A percentile compares a stretch with the other conserved stretches of the same genome.
These are phyloP conservation scores for Potentilla sterilis DNA, from an alignment of 306 rosid species.

Conservation along the genomic window DNA sequence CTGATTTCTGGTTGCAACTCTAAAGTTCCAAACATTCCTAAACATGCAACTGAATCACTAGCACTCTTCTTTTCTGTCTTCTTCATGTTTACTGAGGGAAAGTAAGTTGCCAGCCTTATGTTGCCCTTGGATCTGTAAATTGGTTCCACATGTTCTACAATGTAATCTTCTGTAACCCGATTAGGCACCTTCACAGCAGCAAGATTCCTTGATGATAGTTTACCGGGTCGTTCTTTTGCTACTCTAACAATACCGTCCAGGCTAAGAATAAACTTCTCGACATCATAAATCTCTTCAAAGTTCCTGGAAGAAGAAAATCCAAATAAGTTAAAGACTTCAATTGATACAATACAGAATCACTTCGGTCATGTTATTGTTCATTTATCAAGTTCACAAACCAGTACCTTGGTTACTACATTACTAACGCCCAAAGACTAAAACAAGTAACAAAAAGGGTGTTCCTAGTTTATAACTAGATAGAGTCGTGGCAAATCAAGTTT, in stretches of 20 bases:
- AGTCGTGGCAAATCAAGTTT: background rate
- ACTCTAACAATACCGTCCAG: slow-evolving; percentile 84
- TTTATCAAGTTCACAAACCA: background rate
- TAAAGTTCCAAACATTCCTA: slow-evolving; percentile 94
- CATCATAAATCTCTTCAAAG: slow-evolving; percentile 83
- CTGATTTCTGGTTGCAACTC: slow-evolving; percentile 71
- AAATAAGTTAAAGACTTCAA: background rate
- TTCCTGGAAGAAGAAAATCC: slow-evolving; percentile 40
- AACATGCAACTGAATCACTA: slow-evolving; percentile 68
- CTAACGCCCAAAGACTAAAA: background rate
- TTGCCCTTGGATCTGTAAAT: slow-evolving; percentile 66
- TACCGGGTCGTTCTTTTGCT: slow-evolving; percentile 60
- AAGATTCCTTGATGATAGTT: slow-evolving; percentile 57
- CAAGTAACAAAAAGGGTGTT: slow-evolving; percentile 6
- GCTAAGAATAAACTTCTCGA: slow-evolving; percentile 62
- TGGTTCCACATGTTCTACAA: slow-evolving; percentile 71
- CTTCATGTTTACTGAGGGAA: slow-evolving; percentile 88
- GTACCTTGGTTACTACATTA: background rate
- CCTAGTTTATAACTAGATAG: slow-evolving; percentile 7
- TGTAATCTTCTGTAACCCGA: slow-evolving; percentile 81
- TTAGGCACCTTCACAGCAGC: slow-evolving; percentile 91
- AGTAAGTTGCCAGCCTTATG: slow-evolving; percentile 85
- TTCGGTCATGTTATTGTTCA: background rate
- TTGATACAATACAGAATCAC: background rate
- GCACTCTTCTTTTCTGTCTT: slow-evolving; percentile 51